Evolutionary conservation across 2,329 filamentous ascomycete genomes (phyloP), one percentile per base, ranked within the genome.

Genomic region (Fonsecaea nubica): DNA sequence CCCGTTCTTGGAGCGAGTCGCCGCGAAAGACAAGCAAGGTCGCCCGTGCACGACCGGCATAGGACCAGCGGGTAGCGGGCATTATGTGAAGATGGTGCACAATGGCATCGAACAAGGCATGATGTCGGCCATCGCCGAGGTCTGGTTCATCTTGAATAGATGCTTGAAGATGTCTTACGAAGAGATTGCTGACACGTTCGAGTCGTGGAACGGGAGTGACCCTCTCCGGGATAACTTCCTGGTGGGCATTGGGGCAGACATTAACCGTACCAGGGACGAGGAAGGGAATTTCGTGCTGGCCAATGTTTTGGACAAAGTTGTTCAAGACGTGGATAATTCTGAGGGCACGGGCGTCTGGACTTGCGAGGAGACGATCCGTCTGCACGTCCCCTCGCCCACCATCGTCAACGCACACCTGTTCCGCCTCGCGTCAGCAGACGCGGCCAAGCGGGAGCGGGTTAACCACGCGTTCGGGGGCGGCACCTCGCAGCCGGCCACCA

Each of bases 61-160:
- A 55, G 89, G 89, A 0, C 84, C 85, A 1, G 85, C 85, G 0
- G 89, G 89, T 1, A 83, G 85, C 1, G 89, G 89, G 0, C 89
- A 92, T 75, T 92, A 89, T 72, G 87, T 91, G 48, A 92, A 92
- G 79, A 92, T 91, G 88, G 83, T 91, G 3, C 89, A 92, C 74
- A 91, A 92, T 69, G 89, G 89, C 0, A 91, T 92, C 67, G 89
- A 92, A 74, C 88, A 90, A 67, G 89, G 88, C 1, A 90, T 92
- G 86, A 85, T 92, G 79, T 85, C 78, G 61, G 81, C 84, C 0
- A 81, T 90, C 5, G 85, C 84, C 13, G 89, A 92, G 75, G 85
- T 86, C 2, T 92, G 88, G 87, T 82, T 81, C 0, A 81, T 90
- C 36, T 86, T 92, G 79, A 81, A 83, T 40, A 81, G 82, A 52